Base-by-base conservation (phyloP, 148 eudicot species). In the Dysphania ambrosioides region DNA sequence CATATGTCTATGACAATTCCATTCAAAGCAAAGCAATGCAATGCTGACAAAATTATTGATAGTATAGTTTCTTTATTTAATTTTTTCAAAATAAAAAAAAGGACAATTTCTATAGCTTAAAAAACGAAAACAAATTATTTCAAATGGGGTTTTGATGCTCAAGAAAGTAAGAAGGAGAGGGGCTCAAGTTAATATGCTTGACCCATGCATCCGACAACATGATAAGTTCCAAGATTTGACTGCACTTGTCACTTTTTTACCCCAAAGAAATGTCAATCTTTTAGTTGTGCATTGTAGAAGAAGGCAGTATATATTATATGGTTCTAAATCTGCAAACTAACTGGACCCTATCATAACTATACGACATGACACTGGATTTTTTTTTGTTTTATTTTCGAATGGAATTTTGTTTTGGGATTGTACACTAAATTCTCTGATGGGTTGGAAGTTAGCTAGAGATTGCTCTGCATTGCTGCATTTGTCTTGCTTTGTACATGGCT, bases 1-100 rank as follows among this genome's bases (percentile, higher is more conserved):
- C n/a, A n/a, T n/a, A 47, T 62, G 8, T 64, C 75, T 74, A 53
- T 61, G 78, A 79, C 82, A 35, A 79, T 74, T 44, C 82, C 65
- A 74, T 74, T 71, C 69, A 62, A 74, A 79, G n/a, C n/a, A n/a
- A n/a, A n/a, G 71, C 47, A 69, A 60, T 49, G 64, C 36, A 74
- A 60, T 49, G 55, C 68, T 59, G 72, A 73, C 81, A 79, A 38
- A 47, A 3, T 31, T 29, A 34, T 41, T 38, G 16, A 1, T 42
- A 42, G 1, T 4, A 36, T 36, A 36, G 10, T 42, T 42, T 42
- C 18, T n/a, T n/a, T n/a, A 6, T 42, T 61, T 49, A 15, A 19
- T 53, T 4, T 60, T 21, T 6, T 8, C 9, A 38, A 9, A 21
- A 36, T 41, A 41, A n/a, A 60, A 40, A 49, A 24, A 40, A 42